phyloP scores from a whole-genome alignment of 78 protist genomes.

The Trichosphaerium sp. region DNA sequence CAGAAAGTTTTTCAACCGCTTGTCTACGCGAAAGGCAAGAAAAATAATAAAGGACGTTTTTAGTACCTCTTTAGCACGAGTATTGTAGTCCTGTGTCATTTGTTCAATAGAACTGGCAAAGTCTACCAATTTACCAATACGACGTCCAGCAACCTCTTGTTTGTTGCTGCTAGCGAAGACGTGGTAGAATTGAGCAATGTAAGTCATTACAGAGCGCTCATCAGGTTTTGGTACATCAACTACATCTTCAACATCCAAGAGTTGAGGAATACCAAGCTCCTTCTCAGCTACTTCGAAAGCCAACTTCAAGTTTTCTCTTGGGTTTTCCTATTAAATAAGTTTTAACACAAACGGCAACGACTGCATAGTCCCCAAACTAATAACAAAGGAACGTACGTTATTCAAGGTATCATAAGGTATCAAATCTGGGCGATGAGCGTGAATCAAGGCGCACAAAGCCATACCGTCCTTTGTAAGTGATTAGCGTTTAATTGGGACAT shows the following conservation, averaged over 20 bases:
- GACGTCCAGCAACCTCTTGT: conserved; percentile 12
- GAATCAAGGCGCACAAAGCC: conserved; percentile 58
- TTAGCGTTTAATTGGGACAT: conserved; percentile 9
- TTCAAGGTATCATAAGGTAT: conserved; percentile 1
- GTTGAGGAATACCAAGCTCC: conserved; percentile 14
- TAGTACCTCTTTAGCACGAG: background rate
- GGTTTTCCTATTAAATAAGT: background rate
- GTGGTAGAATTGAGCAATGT: conserved; percentile 42
- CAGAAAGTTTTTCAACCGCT: too few species aligned
- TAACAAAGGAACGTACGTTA: background rate
- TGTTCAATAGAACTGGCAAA: background rate
- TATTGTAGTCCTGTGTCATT: conserved; percentile 9
- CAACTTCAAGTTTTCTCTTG: conserved; percentile 2
- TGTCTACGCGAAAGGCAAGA: too few species aligned
- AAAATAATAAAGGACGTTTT: background rate
- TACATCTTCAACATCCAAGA: conserved; percentile 31
- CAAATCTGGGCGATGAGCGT: conserved; percentile 46
- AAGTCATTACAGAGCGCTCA: conserved; percentile 64
- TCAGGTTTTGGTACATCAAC: conserved; percentile 20
- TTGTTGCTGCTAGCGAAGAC: conserved; percentile 15
- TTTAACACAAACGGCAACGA: too few species aligned
- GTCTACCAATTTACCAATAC: conserved; percentile 2
- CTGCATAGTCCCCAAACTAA: too few species aligned
- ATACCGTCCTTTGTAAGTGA: conserved; percentile 37
- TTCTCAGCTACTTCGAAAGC: conserved; percentile 63